Conservation (phyloP, 257 asterid genomes). For the Solanum virginianum region DNA sequence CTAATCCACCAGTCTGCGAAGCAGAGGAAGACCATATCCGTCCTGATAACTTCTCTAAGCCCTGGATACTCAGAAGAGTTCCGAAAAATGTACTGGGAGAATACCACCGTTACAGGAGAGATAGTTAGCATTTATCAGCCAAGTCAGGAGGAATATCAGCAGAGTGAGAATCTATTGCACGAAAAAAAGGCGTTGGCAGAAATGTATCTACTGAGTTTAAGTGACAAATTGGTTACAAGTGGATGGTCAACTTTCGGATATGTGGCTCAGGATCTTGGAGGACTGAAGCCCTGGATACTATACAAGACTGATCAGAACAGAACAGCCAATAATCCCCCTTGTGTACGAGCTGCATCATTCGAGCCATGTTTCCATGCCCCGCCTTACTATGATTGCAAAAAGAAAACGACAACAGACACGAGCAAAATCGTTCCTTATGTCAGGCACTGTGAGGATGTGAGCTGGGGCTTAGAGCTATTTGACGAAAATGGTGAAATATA, state of each 20-base stretch:
- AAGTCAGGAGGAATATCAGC: slow-evolving; percentile 49
- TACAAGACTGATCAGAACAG: slow-evolving; percentile 30
- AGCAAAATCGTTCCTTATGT: slow-evolving; percentile 42
- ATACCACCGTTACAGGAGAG: slow-evolving; percentile 47
- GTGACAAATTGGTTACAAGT: slow-evolving; percentile 62
- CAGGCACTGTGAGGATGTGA: slow-evolving; percentile 57
- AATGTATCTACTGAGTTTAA: slow-evolving; percentile 53
- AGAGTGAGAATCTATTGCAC: slow-evolving; percentile 32
- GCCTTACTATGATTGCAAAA: slow-evolving; percentile 36
- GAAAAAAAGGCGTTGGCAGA: slow-evolving; percentile 56
- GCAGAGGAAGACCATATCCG: slow-evolving; percentile 22
- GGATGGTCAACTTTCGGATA: slow-evolving; percentile 72
- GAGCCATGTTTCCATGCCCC: slow-evolving; percentile 70
- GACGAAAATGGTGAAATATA: slow-evolving; percentile 1
- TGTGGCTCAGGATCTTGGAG: slow-evolving; percentile 78
- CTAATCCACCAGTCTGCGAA: neutral
- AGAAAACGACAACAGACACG: slow-evolving; percentile 20
- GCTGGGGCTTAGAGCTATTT: slow-evolving; percentile 56
- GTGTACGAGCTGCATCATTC: slow-evolving; percentile 35
- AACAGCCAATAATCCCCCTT: slow-evolving; percentile 36
- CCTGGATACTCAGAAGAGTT: slow-evolving; percentile 43
- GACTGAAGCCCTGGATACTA: slow-evolving; percentile 60
- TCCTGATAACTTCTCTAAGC: slow-evolving; percentile 42
- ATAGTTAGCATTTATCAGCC: slow-evolving; percentile 38
- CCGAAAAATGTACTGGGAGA: slow-evolving; percentile 44